Evolutionary conservation across 2,329 filamentous ascomycete species (phyloP), one percentile per base, ranked within the genome.

Genomic region (Metarhizium robertsii): DNA sequence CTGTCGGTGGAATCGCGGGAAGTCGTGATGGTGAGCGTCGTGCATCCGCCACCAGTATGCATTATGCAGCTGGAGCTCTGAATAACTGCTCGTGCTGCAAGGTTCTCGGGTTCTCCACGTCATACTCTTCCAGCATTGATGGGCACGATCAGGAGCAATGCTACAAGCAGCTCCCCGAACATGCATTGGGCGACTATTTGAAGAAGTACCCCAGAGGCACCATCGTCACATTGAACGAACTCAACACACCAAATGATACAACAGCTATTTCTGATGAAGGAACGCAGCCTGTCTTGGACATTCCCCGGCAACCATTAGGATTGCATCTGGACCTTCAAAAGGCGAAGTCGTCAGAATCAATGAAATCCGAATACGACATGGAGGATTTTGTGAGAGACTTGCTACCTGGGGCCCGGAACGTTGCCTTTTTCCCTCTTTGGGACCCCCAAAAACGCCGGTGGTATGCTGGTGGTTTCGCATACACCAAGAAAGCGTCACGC

Each of bases 391-490:
- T 78, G 2, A 57, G 66, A 0, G 57, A 64, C 2, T 61, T 70
- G 0, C 73, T 80, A 6, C 72, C 75, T 0, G 69, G 68, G 0
- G 76, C 76, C 1, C 67, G 75, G 4, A 77, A 74, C 32, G 65
- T 80, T 0, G 72, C 72, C 0, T 71, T 79, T 46, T 66, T 79
- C 3, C 78, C 78, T 0, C 60, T 80, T 0, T 80, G 77, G 75
- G 74, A 79, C 53, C 59, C 69, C 0, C 65, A 70, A 7, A 70
- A 69, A 55, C 70, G 78, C 36, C 66, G 75, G 7, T 79, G 76
- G 74, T 79, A 73, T 56, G 73, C 77, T 0, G 76, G 73, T 1
- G 73, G 73, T 5, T 77, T 83, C 46, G 65, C 75, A 4, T 80
- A 79, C 68, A 79, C 78, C 0, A 69, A 65, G 2, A 67, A 62